phyloP scores from a whole-genome alignment of 177 flowering plant species.

The Vitis hybrid region DNA sequence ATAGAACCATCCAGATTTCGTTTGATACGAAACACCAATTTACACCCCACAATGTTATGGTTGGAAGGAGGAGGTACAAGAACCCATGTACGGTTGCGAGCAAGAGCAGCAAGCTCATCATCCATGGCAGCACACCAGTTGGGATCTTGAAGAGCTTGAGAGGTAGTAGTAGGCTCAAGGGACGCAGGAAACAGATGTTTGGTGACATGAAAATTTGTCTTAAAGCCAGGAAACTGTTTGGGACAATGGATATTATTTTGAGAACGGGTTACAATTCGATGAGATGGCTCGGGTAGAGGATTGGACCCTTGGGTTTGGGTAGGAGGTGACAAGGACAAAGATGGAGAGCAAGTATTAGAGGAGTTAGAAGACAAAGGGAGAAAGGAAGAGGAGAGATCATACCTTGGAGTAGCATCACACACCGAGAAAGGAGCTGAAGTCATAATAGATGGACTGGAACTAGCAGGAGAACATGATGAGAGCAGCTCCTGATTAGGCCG shows the following conservation, averaged over 20 bases:
- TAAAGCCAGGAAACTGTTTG: no score
- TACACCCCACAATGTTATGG: no score
- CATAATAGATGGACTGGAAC: not conserved
- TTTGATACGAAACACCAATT: no score
- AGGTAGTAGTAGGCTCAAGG: no score
- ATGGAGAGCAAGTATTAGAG: not conserved
- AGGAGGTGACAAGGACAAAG: conserved; percentile 9
- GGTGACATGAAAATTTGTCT: no score
- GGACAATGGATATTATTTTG: no score
- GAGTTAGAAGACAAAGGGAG: no score
- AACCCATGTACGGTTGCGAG: not conserved
- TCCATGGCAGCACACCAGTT: not conserved
- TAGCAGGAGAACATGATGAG: not conserved
- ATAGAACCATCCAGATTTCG: no score
- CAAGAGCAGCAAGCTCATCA: not conserved
- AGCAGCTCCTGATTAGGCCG: conserved; percentile 1
- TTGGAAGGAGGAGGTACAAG: no score
- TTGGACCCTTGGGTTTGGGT: conserved; percentile 3
- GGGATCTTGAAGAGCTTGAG: no score
- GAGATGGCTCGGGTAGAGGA: not conserved
- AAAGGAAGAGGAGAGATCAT: conserved; percentile 6
- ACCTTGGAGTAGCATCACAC: conserved; percentile 8
- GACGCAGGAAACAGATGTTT: no score
- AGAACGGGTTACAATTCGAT: not conserved
- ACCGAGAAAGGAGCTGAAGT: conserved; percentile 6